Percentiles rank a stretch among this genome's conserved stretches.
These are phyloP conservation scores for Curvularia hawaiiensis DNA, from an alignment of 2,329 filamentous ascomycete genomes.

Conservation along the genomic window DNA sequence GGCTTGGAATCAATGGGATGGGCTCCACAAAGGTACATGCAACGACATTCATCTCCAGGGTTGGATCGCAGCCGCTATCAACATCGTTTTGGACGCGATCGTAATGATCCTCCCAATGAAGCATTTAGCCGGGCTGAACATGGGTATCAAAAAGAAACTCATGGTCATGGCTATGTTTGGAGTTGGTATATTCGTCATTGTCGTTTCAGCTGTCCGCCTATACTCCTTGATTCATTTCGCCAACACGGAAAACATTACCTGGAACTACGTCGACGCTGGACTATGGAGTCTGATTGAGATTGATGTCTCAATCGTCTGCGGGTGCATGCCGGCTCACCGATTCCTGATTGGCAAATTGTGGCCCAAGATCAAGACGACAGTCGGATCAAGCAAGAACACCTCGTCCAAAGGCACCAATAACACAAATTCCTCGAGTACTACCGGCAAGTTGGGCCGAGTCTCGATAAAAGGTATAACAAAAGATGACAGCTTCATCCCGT, in stretches of 20 bases:
- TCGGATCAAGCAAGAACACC: constrained; percentile 12
- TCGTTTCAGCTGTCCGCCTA: constrained; percentile 50
- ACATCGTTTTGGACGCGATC: constrained; percentile 36
- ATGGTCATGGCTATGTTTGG: constrained; percentile 46
- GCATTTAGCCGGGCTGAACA: constrained; percentile 37
- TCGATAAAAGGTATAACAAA: constrained; percentile 25
- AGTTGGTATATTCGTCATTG: constrained; percentile 48
- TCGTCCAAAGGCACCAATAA: constrained; percentile 8
- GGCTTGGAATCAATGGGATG: constrained; percentile 53
- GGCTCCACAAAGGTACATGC: constrained; percentile 34
- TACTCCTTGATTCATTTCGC: constrained; percentile 50
- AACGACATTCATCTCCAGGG: constrained; percentile 42
- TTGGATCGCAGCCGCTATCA: constrained; percentile 39
- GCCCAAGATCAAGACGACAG: constrained; percentile 22
- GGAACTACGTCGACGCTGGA: constrained; percentile 47
- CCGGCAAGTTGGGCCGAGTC: constrained; percentile 10
- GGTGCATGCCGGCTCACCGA: constrained; percentile 48
- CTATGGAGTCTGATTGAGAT: constrained; percentile 51
- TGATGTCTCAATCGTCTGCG: constrained; percentile 43
- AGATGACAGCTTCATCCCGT: constrained; percentile 27
- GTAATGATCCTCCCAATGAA: constrained; percentile 43
- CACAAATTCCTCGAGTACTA: background rate
- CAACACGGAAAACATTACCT: constrained; percentile 47
- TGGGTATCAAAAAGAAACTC: constrained; percentile 42
- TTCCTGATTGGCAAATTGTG: constrained; percentile 21